Evolutionary conservation across 495 filamentous ascomycete genomes (phyloP).

Genomic region (Penicillium antarcticum): DNA sequence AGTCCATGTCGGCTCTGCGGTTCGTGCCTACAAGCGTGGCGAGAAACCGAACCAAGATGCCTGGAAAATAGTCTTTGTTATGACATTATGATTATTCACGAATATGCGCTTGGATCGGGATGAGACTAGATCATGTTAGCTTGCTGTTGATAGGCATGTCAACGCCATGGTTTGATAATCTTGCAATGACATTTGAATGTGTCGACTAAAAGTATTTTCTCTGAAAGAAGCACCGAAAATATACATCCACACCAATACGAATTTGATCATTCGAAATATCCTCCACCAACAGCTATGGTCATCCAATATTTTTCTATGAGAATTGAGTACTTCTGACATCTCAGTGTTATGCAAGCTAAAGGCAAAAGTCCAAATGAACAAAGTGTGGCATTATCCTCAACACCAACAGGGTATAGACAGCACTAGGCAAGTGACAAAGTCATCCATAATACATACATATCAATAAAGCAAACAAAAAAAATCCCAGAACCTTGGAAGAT

Average conservation of each 20-base stretch:
- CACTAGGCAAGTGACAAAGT: conserved; percentile 3
- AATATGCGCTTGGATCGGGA: too few species aligned
- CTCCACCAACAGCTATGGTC: background rate
- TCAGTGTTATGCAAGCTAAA: background rate
- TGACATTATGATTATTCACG: too few species aligned
- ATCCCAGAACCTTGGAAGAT: background rate
- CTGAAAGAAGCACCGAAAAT: too few species aligned
- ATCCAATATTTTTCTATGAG: background rate
- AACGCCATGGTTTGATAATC: too few species aligned
- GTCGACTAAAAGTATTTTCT: too few species aligned
- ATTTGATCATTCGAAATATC: too few species aligned
- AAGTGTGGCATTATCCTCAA: conserved; percentile 2
- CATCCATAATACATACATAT: conserved; percentile 9
- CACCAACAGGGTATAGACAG: conserved; percentile 4
- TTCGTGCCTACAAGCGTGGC: conserved; percentile 75
- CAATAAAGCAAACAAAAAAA: background rate
- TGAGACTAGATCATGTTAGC: too few species aligned
- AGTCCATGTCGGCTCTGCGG: conserved; percentile 76
- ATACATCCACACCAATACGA: too few species aligned
- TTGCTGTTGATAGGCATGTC: too few species aligned
- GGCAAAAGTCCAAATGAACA: background rate
- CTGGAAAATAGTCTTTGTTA: conserved; percentile 6
- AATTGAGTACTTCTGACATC: background rate
- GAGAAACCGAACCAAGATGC: conserved; percentile 18
- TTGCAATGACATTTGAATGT: too few species aligned